Evolutionary conservation across 2,329 filamentous ascomycete species (phyloP), one percentile per base, ranked within the genome.

Genomic region (Salinomyces thailandicus): DNA sequence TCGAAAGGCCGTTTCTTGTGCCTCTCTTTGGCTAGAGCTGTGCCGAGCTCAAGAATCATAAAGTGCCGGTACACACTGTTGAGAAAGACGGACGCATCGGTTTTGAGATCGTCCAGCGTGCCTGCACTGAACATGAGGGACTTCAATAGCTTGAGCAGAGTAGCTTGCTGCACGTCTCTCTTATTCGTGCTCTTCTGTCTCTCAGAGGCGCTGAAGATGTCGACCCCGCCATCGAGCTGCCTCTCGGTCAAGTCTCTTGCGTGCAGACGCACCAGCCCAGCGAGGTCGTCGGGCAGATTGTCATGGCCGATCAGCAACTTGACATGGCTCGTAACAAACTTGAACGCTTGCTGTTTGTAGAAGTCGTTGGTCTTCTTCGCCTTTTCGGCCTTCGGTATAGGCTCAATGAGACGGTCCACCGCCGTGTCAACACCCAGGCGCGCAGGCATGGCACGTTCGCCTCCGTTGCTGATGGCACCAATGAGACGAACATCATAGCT

Each of bases 331-430:
- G 81, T 85, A 52, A 98, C 78, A 51, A 96, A 72, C 42, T 86
- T 79, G 48, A 95, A 77, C 0, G 93, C 85, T 61, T 98, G 86
- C 54, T 83, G 82, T 64, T 96, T 96, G 67, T 98, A 94, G 58
- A 84, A 91, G 0, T 68, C 67, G 52, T 96, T 89, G 22, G 82
- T 77, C 48, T 81, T 81, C 39, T 70, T 79, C 3, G 66, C 64
- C 14, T 67, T 61, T 11, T 68, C 57, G 2, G 65, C 62, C 57
- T 82, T 89, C 0, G 85, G 79, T 1, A 75, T 62, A 15, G 37
- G 24, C 53, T 96, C 89, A 67, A 81, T 81, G 31, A 98, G 63
- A 59, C 93, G 95, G 38, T 80, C 77, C 44, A 96, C 83, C 1
- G 93, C 89, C 31, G 85, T 72, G 43, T 96, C 87, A 37, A 95